Base-by-base conservation (phyloP, 2,329 filamentous ascomycete species). In the Dothideomycetes sp. region DNA sequence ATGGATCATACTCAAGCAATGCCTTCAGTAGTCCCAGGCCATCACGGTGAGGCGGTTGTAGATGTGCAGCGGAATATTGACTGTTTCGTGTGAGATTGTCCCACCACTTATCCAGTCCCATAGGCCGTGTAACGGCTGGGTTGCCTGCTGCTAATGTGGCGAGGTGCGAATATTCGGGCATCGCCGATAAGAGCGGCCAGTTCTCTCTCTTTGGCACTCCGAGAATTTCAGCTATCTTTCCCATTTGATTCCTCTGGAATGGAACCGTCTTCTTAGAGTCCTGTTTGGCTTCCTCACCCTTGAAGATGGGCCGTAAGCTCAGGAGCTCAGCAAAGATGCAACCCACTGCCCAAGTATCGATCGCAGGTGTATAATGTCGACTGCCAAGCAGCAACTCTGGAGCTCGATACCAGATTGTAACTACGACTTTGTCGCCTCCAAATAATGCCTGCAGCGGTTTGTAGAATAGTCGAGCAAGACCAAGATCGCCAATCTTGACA, bases 231-330 rank as follows among this genome's bases (percentile, higher is more conserved):
- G 94, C 85, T 52, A 98, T 98, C 64, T 94, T 95, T 57, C 91
- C 86, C 89, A 98, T 96, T 65, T 98, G 91, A 54, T 95, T 95
- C 11, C 88, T 78, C 62, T 98, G 91, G 53, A 98, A 98, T 0
- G 91, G 91, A 0, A 96, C 88, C 0, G 84, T 91, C 65, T 96
- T 96, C 64, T 98, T 98, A 53, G 77, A 84, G 62, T 98, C 91
- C 83, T 96, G 95, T 65, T 98, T 98, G 12, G 91, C 91, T 63
- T 98, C 91, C 57, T 98, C 91, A 0, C 91, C 91, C 58, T 98
- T 98, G 63, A 98, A 98, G 41, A 98, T 96, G 0, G 91, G 91
- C 1, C 89, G 75, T 3, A 98, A 67, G 1, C 84, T 88, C 0
- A 98, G 67, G 3, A 98, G 70, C 60, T 98, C 91, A 2, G 91